Conservation (phyloP, 2,329 filamentous ascomycete species). For the Ascosphaera aggregata region DNA sequence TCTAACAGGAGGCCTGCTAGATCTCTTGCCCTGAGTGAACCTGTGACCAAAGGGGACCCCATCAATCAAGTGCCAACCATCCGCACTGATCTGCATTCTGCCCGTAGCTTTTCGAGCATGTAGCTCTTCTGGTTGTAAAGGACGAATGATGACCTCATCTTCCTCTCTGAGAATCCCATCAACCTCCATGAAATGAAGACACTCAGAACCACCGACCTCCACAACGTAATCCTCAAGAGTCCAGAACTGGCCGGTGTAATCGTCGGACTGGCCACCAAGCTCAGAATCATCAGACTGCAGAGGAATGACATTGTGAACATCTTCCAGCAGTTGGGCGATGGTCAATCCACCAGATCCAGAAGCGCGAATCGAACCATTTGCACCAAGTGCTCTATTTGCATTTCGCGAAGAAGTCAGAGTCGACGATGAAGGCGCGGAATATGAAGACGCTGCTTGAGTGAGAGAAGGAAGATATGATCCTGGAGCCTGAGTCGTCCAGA, state of each 20-base stretch:
- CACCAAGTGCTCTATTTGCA: conserved; percentile 13
- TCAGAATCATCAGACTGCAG: conserved; percentile 36
- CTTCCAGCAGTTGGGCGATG: conserved; percentile 50
- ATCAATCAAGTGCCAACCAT: conserved; percentile 64
- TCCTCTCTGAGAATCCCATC: conserved; percentile 51
- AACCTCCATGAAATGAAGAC: conserved; percentile 61
- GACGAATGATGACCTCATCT: conserved; percentile 62
- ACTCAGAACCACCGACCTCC: conserved; percentile 65
- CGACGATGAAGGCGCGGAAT: conserved; percentile 5
- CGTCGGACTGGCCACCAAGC: conserved; percentile 4
- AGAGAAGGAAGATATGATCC: conserved; percentile 13
- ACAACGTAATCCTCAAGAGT: conserved; percentile 78
- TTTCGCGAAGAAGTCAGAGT: conserved; percentile 13
- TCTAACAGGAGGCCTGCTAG: conserved; percentile 39
- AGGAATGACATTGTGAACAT: conserved; percentile 58
- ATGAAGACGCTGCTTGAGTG: conserved; percentile 11
- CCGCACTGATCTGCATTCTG: conserved; percentile 53
- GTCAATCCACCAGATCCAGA: conserved; percentile 33
- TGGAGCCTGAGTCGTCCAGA: conserved; percentile 40
- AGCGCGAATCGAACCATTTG: conserved; percentile 6
- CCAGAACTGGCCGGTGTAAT: conserved; percentile 33
- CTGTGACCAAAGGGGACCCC: conserved; percentile 65
- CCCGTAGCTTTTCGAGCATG: conserved; percentile 50
- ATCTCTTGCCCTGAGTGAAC: conserved; percentile 32
- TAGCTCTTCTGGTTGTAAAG: conserved; percentile 52